Percentiles rank a stretch among this genome's conserved stretches.
phyloP scores from a whole-genome alignment of 495 filamentous ascomycete species.

The Paragyromitra xinjiangensis region DNA sequence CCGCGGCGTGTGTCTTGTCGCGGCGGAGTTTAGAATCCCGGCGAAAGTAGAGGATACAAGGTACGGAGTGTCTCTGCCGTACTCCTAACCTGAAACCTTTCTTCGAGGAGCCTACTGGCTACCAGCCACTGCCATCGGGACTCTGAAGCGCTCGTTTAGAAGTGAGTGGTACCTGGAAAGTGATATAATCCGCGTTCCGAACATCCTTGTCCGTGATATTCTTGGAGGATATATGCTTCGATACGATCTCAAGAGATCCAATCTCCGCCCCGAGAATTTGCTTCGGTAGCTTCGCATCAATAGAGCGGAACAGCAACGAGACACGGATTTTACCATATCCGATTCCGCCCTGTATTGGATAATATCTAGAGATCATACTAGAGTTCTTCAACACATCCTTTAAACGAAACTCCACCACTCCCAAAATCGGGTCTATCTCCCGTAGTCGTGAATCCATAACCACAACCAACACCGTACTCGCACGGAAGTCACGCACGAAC shows the following conservation, averaged over 20 bases:
- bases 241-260: constrained; percentile 69
- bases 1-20: constrained; percentile 69
- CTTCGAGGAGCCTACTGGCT: neutral
- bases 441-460: constrained; percentile 72
- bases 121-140: constrained; percentile 38
- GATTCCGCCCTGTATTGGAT: constrained; percentile 70
- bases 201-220: constrained; percentile 49
- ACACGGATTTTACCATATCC: constrained; percentile 73
- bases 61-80: constrained; percentile 68
- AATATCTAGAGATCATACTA: constrained; percentile 70
- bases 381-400: constrained; percentile 65
- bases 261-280: constrained; percentile 72
- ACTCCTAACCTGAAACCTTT: constrained; percentile 62
- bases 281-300: constrained; percentile 66
- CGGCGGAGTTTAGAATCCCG: constrained; percentile 62
- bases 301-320: constrained; percentile 74
- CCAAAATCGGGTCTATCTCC: constrained; percentile 73
- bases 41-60: constrained; percentile 70
- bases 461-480: constrained; percentile 70
- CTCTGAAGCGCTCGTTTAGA: constrained; percentile 38
- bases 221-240: constrained; percentile 54
- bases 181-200: constrained; percentile 45
- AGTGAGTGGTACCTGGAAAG: constrained; percentile 44
- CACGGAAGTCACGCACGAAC: constrained; percentile 72
- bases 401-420: constrained; percentile 72